Evolutionary conservation across 352 stramenopile species (phyloP).

Genomic region (Hyaloperonospora arabidopsidis): DNA sequence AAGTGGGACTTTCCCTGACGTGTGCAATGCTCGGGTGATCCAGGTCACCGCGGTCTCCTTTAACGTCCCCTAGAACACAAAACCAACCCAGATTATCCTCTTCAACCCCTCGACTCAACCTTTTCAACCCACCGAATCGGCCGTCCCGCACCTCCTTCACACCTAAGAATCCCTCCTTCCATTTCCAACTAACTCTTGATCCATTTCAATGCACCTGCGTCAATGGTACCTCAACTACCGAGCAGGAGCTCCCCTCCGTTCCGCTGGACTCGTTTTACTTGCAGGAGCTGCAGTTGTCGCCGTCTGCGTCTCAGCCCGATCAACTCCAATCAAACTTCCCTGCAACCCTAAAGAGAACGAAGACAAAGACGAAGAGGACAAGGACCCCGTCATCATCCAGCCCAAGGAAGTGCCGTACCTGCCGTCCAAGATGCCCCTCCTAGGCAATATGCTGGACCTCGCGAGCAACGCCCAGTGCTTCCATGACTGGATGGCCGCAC

Average conservation of each 20-base stretch:
- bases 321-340: conserved; percentile 7
- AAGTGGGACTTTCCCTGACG: not conserved
- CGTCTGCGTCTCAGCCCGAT: conserved; percentile 17
- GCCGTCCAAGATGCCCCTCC: conserved; percentile 23
- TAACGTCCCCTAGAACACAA: not conserved
- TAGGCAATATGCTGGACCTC: conserved; percentile 33
- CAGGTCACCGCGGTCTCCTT: too few relatives aligned
- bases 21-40: too few relatives aligned
- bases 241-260: conserved; percentile 15
- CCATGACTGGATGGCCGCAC: conserved; percentile 36
- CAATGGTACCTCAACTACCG: conserved; percentile 20
- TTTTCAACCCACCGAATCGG: too few relatives aligned
- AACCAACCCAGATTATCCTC: too few relatives aligned
- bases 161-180: too few relatives aligned
- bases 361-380: conserved; percentile 1
- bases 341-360: not conserved
- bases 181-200: too few relatives aligned
- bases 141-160: too few relatives aligned
- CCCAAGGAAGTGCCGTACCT: conserved; percentile 21
- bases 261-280: conserved; percentile 18
- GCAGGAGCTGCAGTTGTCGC: conserved; percentile 20
- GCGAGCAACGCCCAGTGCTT: conserved; percentile 22
- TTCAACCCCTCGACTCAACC: too few relatives aligned
- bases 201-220: conserved; percentile 24
- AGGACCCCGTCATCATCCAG: not conserved